Evolutionary conservation across 2,329 filamentous ascomycete species (phyloP).

Genomic region (Rhynchosporium graminicola): DNA sequence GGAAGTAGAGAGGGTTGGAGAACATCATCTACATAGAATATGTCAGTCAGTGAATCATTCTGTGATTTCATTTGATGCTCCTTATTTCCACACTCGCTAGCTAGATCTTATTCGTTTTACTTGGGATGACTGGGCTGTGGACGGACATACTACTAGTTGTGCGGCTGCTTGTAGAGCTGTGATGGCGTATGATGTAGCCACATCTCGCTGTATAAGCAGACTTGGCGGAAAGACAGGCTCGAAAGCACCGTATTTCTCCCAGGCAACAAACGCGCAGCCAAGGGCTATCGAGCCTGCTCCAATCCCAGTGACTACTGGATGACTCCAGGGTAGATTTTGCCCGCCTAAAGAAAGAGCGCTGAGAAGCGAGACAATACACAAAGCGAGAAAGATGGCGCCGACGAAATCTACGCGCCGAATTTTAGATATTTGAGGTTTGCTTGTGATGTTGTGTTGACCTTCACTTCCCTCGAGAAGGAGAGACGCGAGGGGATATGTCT

Average conservation of each 20-base stretch:
- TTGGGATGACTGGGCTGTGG: not conserved
- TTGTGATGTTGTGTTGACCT: not conserved
- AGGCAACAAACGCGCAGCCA: constrained; percentile 31
- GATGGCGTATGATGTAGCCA: constrained; percentile 55
- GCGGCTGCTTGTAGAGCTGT: constrained; percentile 55
- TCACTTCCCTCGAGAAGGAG: not conserved
- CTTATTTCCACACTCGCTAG: too few relatives aligned
- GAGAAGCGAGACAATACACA: constrained; percentile 47
- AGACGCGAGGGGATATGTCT: not conserved
- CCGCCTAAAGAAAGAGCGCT: constrained; percentile 53
- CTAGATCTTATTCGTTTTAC: not conserved
- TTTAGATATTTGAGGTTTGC: constrained; percentile 24
- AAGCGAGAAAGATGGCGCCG: constrained; percentile 52
- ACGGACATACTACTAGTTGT: constrained; percentile 53
- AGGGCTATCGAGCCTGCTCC: constrained; percentile 40
- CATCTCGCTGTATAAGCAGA: constrained; percentile 53
- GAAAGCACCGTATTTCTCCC: constrained; percentile 46
- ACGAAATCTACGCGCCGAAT: constrained; percentile 59
- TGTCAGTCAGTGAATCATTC: too few relatives aligned
- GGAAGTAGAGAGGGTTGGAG: constrained; percentile 68
- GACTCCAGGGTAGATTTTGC: constrained; percentile 44
- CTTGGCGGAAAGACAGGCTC: constrained; percentile 62
- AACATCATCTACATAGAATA: constrained; percentile 54
- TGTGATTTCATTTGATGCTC: too few relatives aligned
- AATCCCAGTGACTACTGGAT: constrained; percentile 40